Base-by-base conservation (phyloP, 2,329 filamentous ascomycete genomes). In the Botrytis elliptica region DNA sequence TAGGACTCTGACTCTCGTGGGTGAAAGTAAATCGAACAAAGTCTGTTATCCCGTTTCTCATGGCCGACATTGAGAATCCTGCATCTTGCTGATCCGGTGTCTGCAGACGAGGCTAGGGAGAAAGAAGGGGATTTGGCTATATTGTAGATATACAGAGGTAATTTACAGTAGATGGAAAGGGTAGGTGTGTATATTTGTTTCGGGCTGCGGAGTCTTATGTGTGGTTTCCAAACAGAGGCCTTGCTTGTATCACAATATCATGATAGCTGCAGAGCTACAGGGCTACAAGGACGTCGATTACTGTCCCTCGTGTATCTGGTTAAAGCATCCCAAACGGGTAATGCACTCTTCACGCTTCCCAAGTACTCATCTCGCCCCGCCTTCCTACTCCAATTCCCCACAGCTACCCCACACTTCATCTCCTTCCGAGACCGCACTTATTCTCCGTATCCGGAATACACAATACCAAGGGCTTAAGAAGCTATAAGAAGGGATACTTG, bases 1-100 rank as follows among this genome's bases (percentile, higher is more conserved):
- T 3, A 29, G 14, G 1, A 6, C 3, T 18, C 6, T 1, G 14
- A 55, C 5, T 29, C 2, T n/a, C 2, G 0, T 7, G 5, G 3
- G 7, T 18, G 3, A 2, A 29, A 55, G 12, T 18, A 3, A 12
- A 20, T 46, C 3, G n/a, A 55, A 14, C 12, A 29, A n/a, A 8
- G 16, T 29, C 6, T 29, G 6, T 1, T 55, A 8, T 29, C 6
- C 5, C 14, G 2, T 29, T 16, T 29, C 12, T 4, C 29, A 55
- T 29, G 25, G n/a, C 3, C 6, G 6, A 9, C n/a, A 0, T 29
- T 55, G n/a, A n/a, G 25, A 52, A 4, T 55, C 16, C 52, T 55
- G 14, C n/a, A 55, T 55, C 5, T 9, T 7, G 25, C 12, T 29
- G 52, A 7, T 55, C 25, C 12, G 2, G 2, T 7, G 12, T 55